Base-by-base conservation (phyloP, 306 rosid species). In the Citrullus amarus region DNA sequence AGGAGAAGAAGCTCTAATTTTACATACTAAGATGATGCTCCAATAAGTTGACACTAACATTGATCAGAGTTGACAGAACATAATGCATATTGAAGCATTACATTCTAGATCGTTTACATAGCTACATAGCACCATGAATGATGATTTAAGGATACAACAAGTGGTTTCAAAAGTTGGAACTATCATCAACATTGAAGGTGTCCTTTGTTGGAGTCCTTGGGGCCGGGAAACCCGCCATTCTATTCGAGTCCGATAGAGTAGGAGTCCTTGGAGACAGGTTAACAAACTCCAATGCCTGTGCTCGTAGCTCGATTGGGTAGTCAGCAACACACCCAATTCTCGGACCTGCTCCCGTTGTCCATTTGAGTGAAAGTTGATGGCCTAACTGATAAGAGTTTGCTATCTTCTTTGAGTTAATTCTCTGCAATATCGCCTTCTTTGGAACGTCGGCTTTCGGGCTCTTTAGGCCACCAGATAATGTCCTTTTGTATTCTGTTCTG, bases 271-370 rank as follows among this genome's bases (percentile, higher is more conserved):
- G 98, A 82, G 97, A 92, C 48, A 95, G 92, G 85, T 85, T 83
- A 43, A 91, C 87, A 80, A 90, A 87, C 81, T 93, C 99, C 80
- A 96, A 78, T 22, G 99, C 99, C 81, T 93, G 98, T 7, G 38
- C 76, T 78, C 98, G 89, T 78, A 96, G 85, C 83, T 93, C 91
- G 0, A 77, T 81, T 4, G 99, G 99, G 80, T 93, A 96, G 79
- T 96, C 99, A 62, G 93, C 93, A 39, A 96, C 93, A 77, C 98
- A 96, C 22, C 99, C 98, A 22, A 96, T 96, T 82, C 99, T 92
- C 32, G 99, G 99, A 48, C 99, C 99, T 46, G 96, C 96, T 78
- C 99, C 99, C 0, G 97, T 90, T n/a, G 96, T 88, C 99, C 99
- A 96, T 78, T 81, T 86, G 44, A 84, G 93, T 0, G 93, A 86